Percentiles rank a stretch among this genome's conserved stretches.
Evolutionary conservation across 768 basidiomycete species (phyloP).

Genomic region (Paxillus ammoniavirescens): DNA sequence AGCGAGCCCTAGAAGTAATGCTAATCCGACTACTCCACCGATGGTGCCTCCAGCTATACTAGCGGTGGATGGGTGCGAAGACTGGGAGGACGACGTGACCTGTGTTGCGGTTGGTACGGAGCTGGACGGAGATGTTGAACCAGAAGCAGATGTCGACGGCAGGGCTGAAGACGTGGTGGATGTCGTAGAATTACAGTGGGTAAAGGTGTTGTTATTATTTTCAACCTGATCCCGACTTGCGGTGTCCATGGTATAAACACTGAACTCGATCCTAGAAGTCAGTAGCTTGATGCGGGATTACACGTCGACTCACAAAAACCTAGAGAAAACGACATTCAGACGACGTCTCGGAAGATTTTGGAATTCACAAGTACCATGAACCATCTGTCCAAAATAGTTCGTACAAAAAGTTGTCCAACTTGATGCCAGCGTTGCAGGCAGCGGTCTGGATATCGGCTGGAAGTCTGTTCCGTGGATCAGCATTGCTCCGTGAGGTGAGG

Average conservation of each 20-base stretch:
- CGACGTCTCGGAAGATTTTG: no score
- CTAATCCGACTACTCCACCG: neutral
- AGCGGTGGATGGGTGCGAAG: neutral
- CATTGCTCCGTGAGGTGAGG: neutral
- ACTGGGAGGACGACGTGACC: neutral
- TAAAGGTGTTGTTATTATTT: slow-evolving; percentile 28
- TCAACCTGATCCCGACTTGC: slow-evolving; percentile 14
- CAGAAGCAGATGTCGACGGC: neutral
- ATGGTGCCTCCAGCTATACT: slow-evolving; percentile 2
- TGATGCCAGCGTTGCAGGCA: slow-evolving; percentile 21
- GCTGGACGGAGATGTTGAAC: neutral
- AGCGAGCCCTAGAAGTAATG: neutral
- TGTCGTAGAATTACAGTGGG: slow-evolving; percentile 19
- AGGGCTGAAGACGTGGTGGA: neutral
- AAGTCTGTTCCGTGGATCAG: slow-evolving; percentile 9
- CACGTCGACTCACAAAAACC: slow-evolving; percentile 11
- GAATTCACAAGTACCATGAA: slow-evolving; percentile 11
- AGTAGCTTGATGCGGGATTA: neutral
- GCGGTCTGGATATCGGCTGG: slow-evolving; percentile 20
- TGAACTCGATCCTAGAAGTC: neutral
- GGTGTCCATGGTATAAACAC: slow-evolving; percentile 19
- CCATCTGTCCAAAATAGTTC: slow-evolving; percentile 18
- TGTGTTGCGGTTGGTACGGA: neutral
- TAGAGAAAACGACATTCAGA: neutral
- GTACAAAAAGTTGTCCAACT: slow-evolving; percentile 19